Evolutionary conservation across 192 early-diverging fungal genomes (phyloP).

Genomic region (Mortierella claussenii): DNA sequence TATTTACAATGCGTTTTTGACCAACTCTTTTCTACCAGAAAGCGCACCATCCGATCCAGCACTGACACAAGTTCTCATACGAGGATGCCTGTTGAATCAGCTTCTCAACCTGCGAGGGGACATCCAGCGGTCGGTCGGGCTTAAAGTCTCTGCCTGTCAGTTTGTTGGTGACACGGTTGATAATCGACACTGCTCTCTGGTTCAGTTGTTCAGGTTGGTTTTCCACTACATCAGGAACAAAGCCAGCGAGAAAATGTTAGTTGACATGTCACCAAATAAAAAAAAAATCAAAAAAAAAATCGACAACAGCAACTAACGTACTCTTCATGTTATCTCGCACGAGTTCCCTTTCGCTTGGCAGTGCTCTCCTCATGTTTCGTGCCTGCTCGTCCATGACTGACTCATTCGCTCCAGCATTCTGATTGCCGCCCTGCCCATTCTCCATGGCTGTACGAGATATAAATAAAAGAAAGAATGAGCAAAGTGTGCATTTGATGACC

Average conservation of each 20-base stretch:
- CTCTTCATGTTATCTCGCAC: slow-evolving; percentile 55
- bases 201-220: slow-evolving; percentile 76
- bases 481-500: too few relatives aligned
- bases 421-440: slow-evolving; percentile 37
- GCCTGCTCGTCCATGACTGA: slow-evolving; percentile 43
- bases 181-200: slow-evolving; percentile 82
- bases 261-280: slow-evolving; percentile 1
- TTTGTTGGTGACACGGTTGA: slow-evolving; percentile 93
- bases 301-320: slow-evolving; percentile 28
- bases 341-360: slow-evolving; percentile 44
- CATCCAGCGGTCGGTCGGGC: slow-evolving; percentile 78
- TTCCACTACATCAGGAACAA: slow-evolving; percentile 42
- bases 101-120: slow-evolving; percentile 86
- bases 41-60: slow-evolving; percentile 73
- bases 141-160: slow-evolving; percentile 95
- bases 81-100: slow-evolving; percentile 91
- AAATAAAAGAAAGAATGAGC: neutral
- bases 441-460: slow-evolving; percentile 36
- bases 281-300: slow-evolving; percentile 4
- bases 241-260: slow-evolving; percentile 6
- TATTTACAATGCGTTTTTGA: too few relatives aligned
- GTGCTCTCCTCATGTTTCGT: slow-evolving; percentile 32
- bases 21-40: slow-evolving; percentile 60
- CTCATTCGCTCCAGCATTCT: slow-evolving; percentile 15
- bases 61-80: slow-evolving; percentile 89